Base-by-base conservation (phyloP, 495 filamentous ascomycete genomes). In the Neurospora cerealis region DNA sequence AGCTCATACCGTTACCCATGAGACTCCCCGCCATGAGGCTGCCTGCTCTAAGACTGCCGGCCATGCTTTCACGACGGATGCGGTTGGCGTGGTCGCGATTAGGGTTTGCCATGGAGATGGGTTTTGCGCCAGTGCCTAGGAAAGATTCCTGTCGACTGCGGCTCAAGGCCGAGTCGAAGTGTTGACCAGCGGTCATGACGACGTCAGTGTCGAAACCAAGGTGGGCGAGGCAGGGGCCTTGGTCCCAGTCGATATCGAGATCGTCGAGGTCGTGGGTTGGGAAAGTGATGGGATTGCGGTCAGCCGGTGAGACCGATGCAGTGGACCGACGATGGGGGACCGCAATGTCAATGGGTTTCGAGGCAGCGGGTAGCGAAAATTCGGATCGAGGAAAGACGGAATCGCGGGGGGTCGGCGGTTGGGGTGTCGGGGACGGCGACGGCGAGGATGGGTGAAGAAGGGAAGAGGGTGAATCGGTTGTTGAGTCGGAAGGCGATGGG, bases 1-100 rank as follows among this genome's bases (percentile, higher is more conserved):
- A 99, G 80, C 96, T 98, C 93, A 98, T 96, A 71, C 94, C 95
- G 74, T 89, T 91, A 76, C 95, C 91, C 78, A 98, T 84, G 15
- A 66, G 54, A 66, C 54, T 66, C 15, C 54, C 54, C 54, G 54
- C 54, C 54, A 66, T 66, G 15, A 66, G 54, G 15, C 54, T 66
- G 28, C 54, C 54, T 66, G 54, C 54, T 66, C 54, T 66, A 66
- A 66, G 54, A 83, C 96, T 99, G 70, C 93, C 91, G 70, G 92
- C 93, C 74, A 94, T 81, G 77, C 92, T 95, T 81, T 97, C 96
- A 76, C 95, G 88, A 72, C 96, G 91, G 70, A 84, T 87, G 77
- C 87, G 85, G 77, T 83, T 83, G 74, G 83, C 83, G 74, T 89
- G 87, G 75, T 94, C 91, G 79, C 91, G 88, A 79, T 91, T 92